Base-by-base conservation (phyloP, 140 eudicot genomes). In the Ambrosia hybrid region DNA sequence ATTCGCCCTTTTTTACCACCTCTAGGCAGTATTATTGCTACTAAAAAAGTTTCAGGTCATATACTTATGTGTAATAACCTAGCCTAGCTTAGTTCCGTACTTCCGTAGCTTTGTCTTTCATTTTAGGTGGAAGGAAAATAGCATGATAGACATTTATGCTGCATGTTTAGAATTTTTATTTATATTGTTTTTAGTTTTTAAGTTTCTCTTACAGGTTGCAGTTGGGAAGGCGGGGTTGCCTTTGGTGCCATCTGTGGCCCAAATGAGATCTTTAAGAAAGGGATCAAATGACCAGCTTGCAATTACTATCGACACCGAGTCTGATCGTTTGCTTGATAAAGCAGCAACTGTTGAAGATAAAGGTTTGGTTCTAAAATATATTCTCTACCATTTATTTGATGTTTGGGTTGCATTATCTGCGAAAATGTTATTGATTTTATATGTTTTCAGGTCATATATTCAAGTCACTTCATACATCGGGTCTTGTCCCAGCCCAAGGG, bases 401-500 rank as follows among this genome's bases (percentile, higher is more conserved):
- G 49, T 65, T 26, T 17, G 6, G 53, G 26, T 41, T 73, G 33
- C 57, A 36, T 21, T 26, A 13, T 70, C 53, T 39, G 46, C 56
- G 26, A 15, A 39, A 60, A 6, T 62, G 60, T 11, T 15, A 56
- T 30, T 55, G 57, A 82, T 5, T 36, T 69, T 61, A 57, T 76
- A 76, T 77, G 13, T 33, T 36, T 73, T 81, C 88, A 95, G 99
- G 99, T 83, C 95, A 95, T 76, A 78, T 77, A 17, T 91, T 95
- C 71, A 95, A 91, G 86, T 86, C 99, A 51, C 87, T 95, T 56
- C 83, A 82, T 72, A 80, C 92, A 16, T 79, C 96, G 26, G 99
- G 99, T 77, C 82, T 95, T 51, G 79, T 95, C 58, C 99, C 99
- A 21, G 83, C 66, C 66, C 90, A 95, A 79, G 99, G 99, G 73